Evolutionary conservation across 2,329 filamentous ascomycete genomes (phyloP).

Genomic region (Furcasterigmium sp.): DNA sequence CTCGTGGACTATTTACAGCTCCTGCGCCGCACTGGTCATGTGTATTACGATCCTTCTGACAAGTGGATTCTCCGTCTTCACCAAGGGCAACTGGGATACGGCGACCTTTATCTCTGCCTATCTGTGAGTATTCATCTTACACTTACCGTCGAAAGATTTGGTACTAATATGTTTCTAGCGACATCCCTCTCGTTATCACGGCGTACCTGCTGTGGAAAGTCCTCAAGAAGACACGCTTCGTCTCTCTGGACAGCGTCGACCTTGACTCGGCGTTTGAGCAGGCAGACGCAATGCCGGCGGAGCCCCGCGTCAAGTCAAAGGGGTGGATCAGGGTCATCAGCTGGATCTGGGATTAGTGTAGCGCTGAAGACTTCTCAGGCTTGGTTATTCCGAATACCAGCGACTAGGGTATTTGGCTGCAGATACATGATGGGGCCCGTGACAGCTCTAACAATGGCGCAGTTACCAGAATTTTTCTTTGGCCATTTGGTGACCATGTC

Average conservation of each 20-base stretch:
- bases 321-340: constrained; percentile 22
- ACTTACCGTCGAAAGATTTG: neutral
- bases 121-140: constrained; percentile 37
- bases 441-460: too few relatives aligned
- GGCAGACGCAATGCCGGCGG: constrained; percentile 27
- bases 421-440: too few relatives aligned
- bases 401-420: too few relatives aligned
- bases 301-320: constrained; percentile 18
- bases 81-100: constrained; percentile 51
- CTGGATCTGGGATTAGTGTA: constrained; percentile 33
- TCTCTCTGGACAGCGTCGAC: constrained; percentile 45
- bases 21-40: constrained; percentile 54
- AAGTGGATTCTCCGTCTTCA: constrained; percentile 61
- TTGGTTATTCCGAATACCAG: too few relatives aligned
- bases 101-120: constrained; percentile 57
- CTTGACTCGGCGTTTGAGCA: constrained; percentile 46
- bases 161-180: constrained; percentile 29
- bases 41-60: constrained; percentile 63
- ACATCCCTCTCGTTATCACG: constrained; percentile 52
- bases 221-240: constrained; percentile 54
- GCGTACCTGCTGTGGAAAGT: constrained; percentile 62
- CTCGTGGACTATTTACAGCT: constrained; percentile 57
- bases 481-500: too few relatives aligned
- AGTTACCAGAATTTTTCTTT: too few relatives aligned
- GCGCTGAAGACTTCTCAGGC: too few relatives aligned